These are phyloP conservation scores for Odonthalia washingtoniensis DNA, from an alignment of 31 red algal species.

Conservation along the genomic window DNA sequence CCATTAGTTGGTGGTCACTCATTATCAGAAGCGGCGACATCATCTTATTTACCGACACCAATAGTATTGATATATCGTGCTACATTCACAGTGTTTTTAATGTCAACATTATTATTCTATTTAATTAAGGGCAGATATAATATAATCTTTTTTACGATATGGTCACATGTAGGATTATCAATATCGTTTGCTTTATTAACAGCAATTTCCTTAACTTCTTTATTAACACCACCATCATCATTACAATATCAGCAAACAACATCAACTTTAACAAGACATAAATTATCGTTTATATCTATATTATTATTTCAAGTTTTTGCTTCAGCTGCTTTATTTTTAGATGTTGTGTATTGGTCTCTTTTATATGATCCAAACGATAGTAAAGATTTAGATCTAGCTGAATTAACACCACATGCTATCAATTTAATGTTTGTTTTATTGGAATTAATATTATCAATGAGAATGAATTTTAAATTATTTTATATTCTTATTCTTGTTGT, in stretches of 20 bases:
- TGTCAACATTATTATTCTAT: constrained; percentile 37
- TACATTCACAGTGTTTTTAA: constrained; percentile 48
- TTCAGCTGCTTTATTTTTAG: constrained; percentile 55
- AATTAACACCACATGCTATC: constrained; percentile 31
- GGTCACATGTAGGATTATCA: constrained; percentile 50
- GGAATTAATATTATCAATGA: constrained; percentile 38
- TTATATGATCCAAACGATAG: constrained; percentile 32
- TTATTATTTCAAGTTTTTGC: constrained; percentile 59
- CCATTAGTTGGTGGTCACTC: constrained; percentile 54
- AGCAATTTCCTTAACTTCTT: constrained; percentile 23
- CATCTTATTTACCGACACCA: constrained; percentile 39
- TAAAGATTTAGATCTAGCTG: constrained; percentile 14
- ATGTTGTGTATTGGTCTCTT: constrained; percentile 61
- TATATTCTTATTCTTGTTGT: constrained; percentile 42
- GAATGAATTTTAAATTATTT: constrained; percentile 53
- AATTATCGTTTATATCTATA: constrained; percentile 32
- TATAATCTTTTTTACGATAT: constrained; percentile 30
- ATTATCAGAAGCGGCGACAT: constrained; percentile 53
- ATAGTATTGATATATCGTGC: constrained; percentile 46
- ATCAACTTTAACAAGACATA: too few species aligned
- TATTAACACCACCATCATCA: neutral
- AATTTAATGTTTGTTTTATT: constrained; percentile 38
- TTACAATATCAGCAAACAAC: too few species aligned
- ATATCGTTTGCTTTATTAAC: constrained; percentile 36
- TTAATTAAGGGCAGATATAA: neutral